Evolutionary conservation across 768 basidiomycete genomes (phyloP).

Genomic region (Suillus lakei): DNA sequence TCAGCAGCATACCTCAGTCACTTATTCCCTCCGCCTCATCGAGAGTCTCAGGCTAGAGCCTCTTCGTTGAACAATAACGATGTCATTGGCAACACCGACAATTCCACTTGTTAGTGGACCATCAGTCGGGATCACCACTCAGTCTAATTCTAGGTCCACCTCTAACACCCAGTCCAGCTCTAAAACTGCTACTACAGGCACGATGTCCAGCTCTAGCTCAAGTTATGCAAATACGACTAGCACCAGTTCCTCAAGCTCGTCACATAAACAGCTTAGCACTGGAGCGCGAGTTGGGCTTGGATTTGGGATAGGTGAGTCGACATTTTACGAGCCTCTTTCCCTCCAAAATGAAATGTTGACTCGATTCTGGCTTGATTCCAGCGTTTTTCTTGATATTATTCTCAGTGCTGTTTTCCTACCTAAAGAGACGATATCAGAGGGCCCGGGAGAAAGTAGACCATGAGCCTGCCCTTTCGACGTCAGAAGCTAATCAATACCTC

Average conservation of each 20-base stretch:
- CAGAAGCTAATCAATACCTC: slow-evolving; percentile 9
- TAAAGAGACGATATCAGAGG: slow-evolving; percentile 11
- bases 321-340: background rate
- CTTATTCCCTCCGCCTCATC: too few species aligned
- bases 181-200: background rate
- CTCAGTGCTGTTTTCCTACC: slow-evolving; percentile 7
- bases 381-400: slow-evolving; percentile 9
- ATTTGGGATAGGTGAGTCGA: slow-evolving; percentile 26
- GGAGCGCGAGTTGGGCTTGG: slow-evolving; percentile 31
- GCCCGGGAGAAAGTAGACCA: background rate
- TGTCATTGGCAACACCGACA: too few species aligned
- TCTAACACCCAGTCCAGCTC: background rate
- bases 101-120: too few species aligned
- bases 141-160: background rate
- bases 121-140: background rate
- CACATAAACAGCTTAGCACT: slow-evolving; percentile 11
- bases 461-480: background rate
- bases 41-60: too few species aligned
- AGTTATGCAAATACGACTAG: slow-evolving; percentile 1
- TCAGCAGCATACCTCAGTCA: too few species aligned
- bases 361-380: background rate
- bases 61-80: background rate
- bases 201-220: slow-evolving; percentile 7
- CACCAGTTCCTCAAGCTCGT: slow-evolving; percentile 6
- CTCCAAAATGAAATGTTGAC: background rate